Percentiles rank a stretch among this genome's conserved stretches.
Evolutionary conservation across 768 basidiomycete genomes (phyloP).

Genomic region (Hygrophoropsis aurantiaca): DNA sequence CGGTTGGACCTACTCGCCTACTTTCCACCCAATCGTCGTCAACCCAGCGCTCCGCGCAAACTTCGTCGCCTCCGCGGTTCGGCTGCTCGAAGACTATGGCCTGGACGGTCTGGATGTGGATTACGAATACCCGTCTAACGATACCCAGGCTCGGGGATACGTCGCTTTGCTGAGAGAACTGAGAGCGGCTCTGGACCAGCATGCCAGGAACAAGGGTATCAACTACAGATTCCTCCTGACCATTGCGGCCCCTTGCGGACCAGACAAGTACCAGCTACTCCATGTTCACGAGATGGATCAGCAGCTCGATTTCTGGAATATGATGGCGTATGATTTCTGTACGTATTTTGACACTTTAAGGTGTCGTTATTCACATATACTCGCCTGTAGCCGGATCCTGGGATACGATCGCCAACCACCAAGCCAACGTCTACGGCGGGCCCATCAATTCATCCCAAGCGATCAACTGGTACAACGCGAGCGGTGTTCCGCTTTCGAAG

Average conservation of each 20-base stretch:
- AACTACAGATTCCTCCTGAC: conserved; percentile 71
- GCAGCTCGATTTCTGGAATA: conserved; percentile 92
- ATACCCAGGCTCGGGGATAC: conserved; percentile 79
- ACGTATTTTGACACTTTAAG: conserved; percentile 16
- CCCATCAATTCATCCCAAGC: conserved; percentile 62
- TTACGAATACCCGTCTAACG: conserved; percentile 88
- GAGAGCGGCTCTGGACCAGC: conserved; percentile 70
- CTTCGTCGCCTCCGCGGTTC: conserved; percentile 81
- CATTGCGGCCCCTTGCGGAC: conserved; percentile 91
- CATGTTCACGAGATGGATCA: conserved; percentile 82
- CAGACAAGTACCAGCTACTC: conserved; percentile 80
- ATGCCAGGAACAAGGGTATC: conserved; percentile 62
- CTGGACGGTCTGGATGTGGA: conserved; percentile 91
- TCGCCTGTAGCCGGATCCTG: conserved; percentile 66
- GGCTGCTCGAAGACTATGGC: conserved; percentile 86
- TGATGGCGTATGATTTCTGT: conserved; percentile 94
- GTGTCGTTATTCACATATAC: conserved; percentile 11
- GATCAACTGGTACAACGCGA: conserved; percentile 65
- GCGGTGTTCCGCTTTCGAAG: conserved; percentile 77
- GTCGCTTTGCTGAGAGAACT: conserved; percentile 78
- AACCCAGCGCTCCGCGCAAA: conserved; percentile 57
- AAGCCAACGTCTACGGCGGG: conserved; percentile 79
- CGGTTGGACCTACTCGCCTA: conserved; percentile 91
- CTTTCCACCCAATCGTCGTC: conserved; percentile 81
- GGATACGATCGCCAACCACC: conserved; percentile 73